phyloP scores from a whole-genome alignment of 768 basidiomycete species.

The Kwoniella shandongensis region DNA sequence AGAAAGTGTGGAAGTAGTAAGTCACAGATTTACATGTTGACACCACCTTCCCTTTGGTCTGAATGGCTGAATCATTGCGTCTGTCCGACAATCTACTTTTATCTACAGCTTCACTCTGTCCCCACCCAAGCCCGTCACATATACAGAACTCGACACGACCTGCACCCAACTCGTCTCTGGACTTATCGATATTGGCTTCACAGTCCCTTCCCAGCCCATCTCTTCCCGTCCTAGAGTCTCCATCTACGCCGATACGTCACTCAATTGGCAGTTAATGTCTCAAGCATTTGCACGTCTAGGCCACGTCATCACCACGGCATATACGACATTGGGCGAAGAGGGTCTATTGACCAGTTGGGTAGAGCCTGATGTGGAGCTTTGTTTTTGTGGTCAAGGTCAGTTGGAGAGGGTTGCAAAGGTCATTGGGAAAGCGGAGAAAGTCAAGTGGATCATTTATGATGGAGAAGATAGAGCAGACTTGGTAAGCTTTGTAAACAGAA shows the following conservation, averaged over 20 bases:
- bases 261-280: constrained; percentile 52
- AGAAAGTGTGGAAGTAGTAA: constrained; percentile 54
- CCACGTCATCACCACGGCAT: constrained; percentile 50
- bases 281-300: constrained; percentile 46
- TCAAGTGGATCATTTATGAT: constrained; percentile 81
- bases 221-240: constrained; percentile 35
- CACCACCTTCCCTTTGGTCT: no score
- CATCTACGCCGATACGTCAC: constrained; percentile 51
- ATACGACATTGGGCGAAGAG: constrained; percentile 50
- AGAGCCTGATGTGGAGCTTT: constrained; percentile 74
- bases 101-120: constrained; percentile 49
- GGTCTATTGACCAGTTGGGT: constrained; percentile 82
- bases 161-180: constrained; percentile 37
- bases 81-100: background rate
- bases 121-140: constrained; percentile 44
- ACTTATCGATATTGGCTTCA: constrained; percentile 36
- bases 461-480: constrained; percentile 55
- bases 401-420: constrained; percentile 73
- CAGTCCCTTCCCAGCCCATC: constrained; percentile 19
- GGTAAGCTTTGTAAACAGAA: constrained; percentile 15
- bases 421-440: constrained; percentile 66
- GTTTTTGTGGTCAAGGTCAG: constrained; percentile 87
- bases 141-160: constrained; percentile 34
- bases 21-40: no score
- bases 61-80: background rate